Percentiles rank a stretch among this genome's conserved stretches.
Evolutionary conservation across 306 rosid genomes (phyloP).

Genomic region (Quercus alba): DNA sequence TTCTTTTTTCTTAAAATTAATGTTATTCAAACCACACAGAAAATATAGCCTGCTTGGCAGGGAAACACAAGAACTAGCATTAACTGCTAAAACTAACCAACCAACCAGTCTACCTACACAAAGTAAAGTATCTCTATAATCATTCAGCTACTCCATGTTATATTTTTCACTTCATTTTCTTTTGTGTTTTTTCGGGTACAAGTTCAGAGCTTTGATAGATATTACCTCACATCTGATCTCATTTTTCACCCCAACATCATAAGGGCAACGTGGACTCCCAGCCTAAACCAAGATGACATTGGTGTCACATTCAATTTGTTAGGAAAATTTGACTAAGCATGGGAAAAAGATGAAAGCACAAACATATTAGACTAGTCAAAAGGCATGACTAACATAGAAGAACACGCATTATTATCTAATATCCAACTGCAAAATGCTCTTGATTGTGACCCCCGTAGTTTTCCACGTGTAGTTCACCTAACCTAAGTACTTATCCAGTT

Average conservation of each 20-base stretch:
- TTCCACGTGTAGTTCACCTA: slow-evolving; percentile 52
- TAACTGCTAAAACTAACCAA: too few relatives aligned
- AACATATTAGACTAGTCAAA: slow-evolving; percentile 27
- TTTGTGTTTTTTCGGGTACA: background rate
- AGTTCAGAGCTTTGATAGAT: background rate
- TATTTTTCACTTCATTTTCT: background rate
- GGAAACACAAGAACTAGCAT: too few relatives aligned
- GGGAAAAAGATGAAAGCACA: background rate
- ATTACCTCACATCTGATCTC: background rate
- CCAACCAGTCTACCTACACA: too few relatives aligned
- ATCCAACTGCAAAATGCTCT: slow-evolving; percentile 10
- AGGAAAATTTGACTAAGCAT: slow-evolving; percentile 13
- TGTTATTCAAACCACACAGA: too few relatives aligned
- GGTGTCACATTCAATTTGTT: slow-evolving; percentile 10
- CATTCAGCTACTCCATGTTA: too few relatives aligned
- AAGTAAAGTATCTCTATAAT: too few relatives aligned
- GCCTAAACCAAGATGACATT: slow-evolving; percentile 8
- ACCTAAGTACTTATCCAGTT: slow-evolving; percentile 28
- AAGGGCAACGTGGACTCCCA: slow-evolving; percentile 2
- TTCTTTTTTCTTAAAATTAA: too few relatives aligned
- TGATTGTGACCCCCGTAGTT: slow-evolving; percentile 35
- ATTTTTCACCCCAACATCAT: background rate
- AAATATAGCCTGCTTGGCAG: too few relatives aligned
- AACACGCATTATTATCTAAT: slow-evolving; percentile 3
- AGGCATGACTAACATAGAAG: background rate